Base-by-base conservation (phyloP, 306 rosid species). In the Cicer pinnatifidum region DNA sequence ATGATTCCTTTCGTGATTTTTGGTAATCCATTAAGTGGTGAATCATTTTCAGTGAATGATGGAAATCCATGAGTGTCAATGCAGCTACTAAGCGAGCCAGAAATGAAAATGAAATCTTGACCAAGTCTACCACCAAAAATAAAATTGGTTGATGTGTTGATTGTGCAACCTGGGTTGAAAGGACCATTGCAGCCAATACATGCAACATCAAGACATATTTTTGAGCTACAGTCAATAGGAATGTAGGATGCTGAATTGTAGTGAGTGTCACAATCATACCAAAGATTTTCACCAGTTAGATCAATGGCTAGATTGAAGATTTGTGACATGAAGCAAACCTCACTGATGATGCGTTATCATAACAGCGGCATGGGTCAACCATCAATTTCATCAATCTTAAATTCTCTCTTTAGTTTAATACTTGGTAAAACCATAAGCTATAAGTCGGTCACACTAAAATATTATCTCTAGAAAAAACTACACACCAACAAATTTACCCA, bases 241-340 rank as follows among this genome's bases (percentile, higher is more conserved):
- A 0, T 12, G 46, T 75, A 81, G 11, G 88, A 46, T 0, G 84
- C 70, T 16, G 88, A 87, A 10, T 78, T 76, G 76, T 77, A 79
- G 17, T 59, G n/a, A 4, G 28, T 51, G 41, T 72, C 12, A 28
- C 84, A 77, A 0, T 52, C 76, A n/a, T 77, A 83, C 83, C 86
- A 82, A 0, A 84, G 80, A 62, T 37, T 56, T 28, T 69, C 72
- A 11, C 87, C 85, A 1, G 74, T 43, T 46, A 87, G 84, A 75
- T 84, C 85, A 59, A 82, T 45, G 53, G 11, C 77, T 5, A 79
- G 64, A 3, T 80, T 33, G 57, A 80, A 58, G 60, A 17, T 17
- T 17, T 17, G 19, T 17, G 19, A 17, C 19, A 17, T 17, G 19
- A 17, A 17, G 19, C 19, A 17, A 17, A 17, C 19, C 19, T 17